Percentiles rank a stretch among this genome's conserved stretches.
Evolutionary conservation across 2,329 filamentous ascomycete species (phyloP).

Genomic region (Chrysosporium queenslandicum): DNA sequence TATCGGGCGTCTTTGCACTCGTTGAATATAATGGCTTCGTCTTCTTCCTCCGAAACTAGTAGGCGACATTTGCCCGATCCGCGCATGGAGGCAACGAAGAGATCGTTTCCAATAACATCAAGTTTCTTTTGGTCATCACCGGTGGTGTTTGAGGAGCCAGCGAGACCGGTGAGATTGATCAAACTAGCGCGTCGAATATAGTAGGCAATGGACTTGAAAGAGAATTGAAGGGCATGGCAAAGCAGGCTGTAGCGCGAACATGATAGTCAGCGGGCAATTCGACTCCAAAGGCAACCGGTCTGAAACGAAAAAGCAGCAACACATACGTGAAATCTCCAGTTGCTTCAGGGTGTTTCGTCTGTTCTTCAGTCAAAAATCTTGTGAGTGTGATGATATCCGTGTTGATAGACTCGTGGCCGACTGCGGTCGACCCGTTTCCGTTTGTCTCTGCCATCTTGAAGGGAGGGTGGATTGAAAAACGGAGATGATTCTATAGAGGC

Average conservation of each 20-base stretch:
- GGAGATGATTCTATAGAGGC: not conserved
- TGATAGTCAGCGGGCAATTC: slow-evolving; percentile 10
- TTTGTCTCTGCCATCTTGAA: slow-evolving; percentile 31
- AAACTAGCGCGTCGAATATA: slow-evolving; percentile 94
- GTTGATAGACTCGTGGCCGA: slow-evolving; percentile 70
- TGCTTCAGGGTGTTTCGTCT: slow-evolving; percentile 82
- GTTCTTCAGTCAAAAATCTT: slow-evolving; percentile 91
- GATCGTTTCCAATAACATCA: slow-evolving; percentile 95
- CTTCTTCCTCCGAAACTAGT: slow-evolving; percentile 96
- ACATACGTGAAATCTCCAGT: slow-evolving; percentile 96
- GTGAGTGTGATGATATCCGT: slow-evolving; percentile 93
- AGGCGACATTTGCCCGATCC: slow-evolving; percentile 83
- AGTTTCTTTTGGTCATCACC: slow-evolving; percentile 99
- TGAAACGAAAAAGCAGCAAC: not conserved
- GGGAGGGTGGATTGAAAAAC: not conserved
- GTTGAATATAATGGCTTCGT: slow-evolving; percentile 78
- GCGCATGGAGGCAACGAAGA: slow-evolving; percentile 92
- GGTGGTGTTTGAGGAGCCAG: slow-evolving; percentile 87
- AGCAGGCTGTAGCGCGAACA: slow-evolving; percentile 55
- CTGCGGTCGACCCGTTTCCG: slow-evolving; percentile 43
- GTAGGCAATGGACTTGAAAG: slow-evolving; percentile 99
- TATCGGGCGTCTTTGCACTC: slow-evolving; percentile 68
- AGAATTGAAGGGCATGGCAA: slow-evolving; percentile 96
- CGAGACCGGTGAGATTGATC: slow-evolving; percentile 90
- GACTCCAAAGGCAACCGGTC: not conserved